phyloP scores from a whole-genome alignment of 306 rosid species.

The Vachellia pachyceras region DNA sequence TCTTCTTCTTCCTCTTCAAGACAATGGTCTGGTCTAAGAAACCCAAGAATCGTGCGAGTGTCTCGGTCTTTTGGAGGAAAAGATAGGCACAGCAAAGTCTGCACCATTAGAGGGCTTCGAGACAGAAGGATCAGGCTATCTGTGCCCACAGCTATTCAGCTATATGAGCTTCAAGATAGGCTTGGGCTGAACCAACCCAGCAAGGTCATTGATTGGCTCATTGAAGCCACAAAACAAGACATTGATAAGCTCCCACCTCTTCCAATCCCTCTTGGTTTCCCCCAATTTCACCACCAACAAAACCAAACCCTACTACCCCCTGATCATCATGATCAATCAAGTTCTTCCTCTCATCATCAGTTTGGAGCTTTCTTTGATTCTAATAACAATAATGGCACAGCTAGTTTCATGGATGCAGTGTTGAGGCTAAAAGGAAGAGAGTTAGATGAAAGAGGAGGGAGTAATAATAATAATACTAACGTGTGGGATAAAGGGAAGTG shows the following conservation, averaged over 20 bases:
- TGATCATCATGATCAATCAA: constrained; percentile 27
- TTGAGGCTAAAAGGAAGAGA: neutral
- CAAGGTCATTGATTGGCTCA: constrained; percentile 91
- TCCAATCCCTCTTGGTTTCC: constrained; percentile 66
- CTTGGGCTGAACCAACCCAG: constrained; percentile 86
- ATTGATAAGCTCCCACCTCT: constrained; percentile 94
- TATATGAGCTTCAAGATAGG: constrained; percentile 85
- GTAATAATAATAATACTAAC: neutral
- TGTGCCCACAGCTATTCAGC: constrained; percentile 80
- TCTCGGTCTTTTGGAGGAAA: constrained; percentile 90
- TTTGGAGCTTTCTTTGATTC: constrained; percentile 41
- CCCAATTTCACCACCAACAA: constrained; percentile 37
- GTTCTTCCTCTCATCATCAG: constrained; percentile 19
- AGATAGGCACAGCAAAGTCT: constrained; percentile 95
- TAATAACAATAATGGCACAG: neutral
- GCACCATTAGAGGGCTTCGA: constrained; percentile 87
- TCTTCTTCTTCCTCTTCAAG: constrained; percentile 56
- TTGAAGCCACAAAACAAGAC: constrained; percentile 70
- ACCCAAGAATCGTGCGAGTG: constrained; percentile 89
- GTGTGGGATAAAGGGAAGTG: constrained; percentile 54
- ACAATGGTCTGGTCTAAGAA: constrained; percentile 80
- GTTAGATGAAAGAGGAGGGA: neutral
- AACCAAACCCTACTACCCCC: constrained; percentile 44
- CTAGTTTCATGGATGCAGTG: neutral
- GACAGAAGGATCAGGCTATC: constrained; percentile 94